Evolutionary conservation across 768 basidiomycete genomes (phyloP).

Genomic region (Kwoniella heveanensis): DNA sequence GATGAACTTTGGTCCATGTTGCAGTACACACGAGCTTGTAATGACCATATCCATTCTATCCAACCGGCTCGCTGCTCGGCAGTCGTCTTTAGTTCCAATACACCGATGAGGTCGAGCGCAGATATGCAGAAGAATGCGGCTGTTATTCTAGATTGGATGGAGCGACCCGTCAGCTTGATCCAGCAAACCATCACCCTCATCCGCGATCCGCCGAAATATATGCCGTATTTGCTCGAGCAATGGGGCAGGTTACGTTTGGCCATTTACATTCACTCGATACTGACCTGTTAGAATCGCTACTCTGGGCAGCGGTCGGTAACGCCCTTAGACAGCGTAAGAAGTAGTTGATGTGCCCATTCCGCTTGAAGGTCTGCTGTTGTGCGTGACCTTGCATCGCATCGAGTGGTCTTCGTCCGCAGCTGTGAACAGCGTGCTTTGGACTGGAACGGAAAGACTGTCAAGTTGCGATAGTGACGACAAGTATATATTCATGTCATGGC

Average conservation of each 20-base stretch:
- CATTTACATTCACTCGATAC: no score
- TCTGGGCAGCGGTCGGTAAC: constrained; percentile 69
- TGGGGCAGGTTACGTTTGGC: no score
- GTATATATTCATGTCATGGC: neutral
- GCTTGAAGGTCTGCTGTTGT: constrained; percentile 51
- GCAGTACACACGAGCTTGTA: constrained; percentile 70
- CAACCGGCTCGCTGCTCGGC: constrained; percentile 66
- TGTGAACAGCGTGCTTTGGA: no score
- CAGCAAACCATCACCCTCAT: no score
- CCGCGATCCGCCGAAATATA: no score
- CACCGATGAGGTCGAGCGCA: constrained; percentile 73
- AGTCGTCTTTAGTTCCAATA: constrained; percentile 60
- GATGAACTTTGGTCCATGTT: constrained; percentile 1
- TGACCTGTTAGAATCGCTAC: constrained; percentile 74
- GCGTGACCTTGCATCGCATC: constrained; percentile 14
- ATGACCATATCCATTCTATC: constrained; percentile 85
- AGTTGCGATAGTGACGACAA: no score
- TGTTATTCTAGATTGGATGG: constrained; percentile 65
- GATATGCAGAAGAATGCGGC: constrained; percentile 87
- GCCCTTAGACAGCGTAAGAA: constrained; percentile 70
- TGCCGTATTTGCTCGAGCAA: no score
- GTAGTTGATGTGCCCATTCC: constrained; percentile 66
- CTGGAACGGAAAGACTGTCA: no score
- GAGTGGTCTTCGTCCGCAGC: neutral
- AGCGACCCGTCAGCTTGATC: constrained; percentile 7